Percentiles rank a stretch among this genome's conserved stretches.
Evolutionary conservation across 257 asterid genomes (phyloP).

Genomic region (Solanum bulbocastanum): DNA sequence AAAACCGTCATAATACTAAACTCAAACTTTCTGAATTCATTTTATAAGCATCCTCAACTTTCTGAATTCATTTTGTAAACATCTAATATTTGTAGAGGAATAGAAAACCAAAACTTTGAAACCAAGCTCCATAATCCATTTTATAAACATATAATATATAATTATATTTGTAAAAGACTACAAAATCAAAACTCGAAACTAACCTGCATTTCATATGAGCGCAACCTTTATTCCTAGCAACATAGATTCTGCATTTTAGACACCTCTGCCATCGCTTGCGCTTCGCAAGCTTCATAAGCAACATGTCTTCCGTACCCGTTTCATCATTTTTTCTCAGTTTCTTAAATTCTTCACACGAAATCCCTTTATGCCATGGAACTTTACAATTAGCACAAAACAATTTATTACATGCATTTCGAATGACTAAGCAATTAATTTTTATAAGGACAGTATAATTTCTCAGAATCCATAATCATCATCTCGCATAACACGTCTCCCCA

Average conservation of each 20-base stretch:
- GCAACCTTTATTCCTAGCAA: constrained; percentile 52
- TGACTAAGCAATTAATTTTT: constrained; percentile 65
- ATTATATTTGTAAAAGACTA: no score
- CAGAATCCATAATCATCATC: constrained; percentile 31
- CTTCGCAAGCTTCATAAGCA: constrained; percentile 14
- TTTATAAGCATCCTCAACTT: no score
- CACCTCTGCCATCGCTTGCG: constrained; percentile 34
- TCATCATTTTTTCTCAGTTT: constrained; percentile 19
- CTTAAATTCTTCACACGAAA: constrained; percentile 40
- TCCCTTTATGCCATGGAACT: constrained; percentile 59
- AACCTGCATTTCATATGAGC: constrained; percentile 65
- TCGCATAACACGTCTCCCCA: constrained; percentile 77
- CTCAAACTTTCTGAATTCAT: no score
- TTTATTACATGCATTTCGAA: constrained; percentile 52
- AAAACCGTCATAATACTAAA: no score
- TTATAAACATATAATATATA: no score
- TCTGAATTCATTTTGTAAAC: no score
- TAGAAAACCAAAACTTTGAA: no score
- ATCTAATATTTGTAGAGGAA: no score
- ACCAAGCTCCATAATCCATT: no score
- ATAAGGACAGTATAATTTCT: constrained; percentile 56
- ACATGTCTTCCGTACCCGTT: constrained; percentile 8
- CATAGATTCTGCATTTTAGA: constrained; percentile 38
- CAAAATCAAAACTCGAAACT: neutral
- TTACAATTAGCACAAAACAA: constrained; percentile 51